A percentile compares a stretch with the other conserved stretches of the same genome.
phyloP scores from a whole-genome alignment of 2,329 filamentous ascomycete genomes.

The Arthroderma sp. region DNA sequence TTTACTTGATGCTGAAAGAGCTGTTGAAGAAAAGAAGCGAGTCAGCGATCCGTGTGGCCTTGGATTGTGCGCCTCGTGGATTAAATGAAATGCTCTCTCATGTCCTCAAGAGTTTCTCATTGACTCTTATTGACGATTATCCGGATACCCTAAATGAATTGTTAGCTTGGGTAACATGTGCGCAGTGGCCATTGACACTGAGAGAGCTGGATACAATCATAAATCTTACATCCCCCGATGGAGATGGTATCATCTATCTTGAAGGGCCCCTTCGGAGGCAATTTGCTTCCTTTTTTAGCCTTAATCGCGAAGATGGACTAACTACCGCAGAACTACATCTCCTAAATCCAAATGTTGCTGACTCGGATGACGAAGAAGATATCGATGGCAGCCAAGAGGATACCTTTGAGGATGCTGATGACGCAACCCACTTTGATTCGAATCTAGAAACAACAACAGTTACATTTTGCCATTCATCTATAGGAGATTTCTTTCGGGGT shows the following conservation, averaged over 20 bases:
- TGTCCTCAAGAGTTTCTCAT: slow-evolving; percentile 31
- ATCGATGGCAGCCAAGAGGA: slow-evolving; percentile 1
- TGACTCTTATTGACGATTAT: slow-evolving; percentile 13
- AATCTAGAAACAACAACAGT: slow-evolving; percentile 14
- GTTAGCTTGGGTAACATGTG: slow-evolving; percentile 37
- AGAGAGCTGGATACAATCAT: slow-evolving; percentile 37
- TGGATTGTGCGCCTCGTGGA: slow-evolving; percentile 38
- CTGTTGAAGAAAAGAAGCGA: slow-evolving; percentile 27
- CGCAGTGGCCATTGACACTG: slow-evolving; percentile 33
- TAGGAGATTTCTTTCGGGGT: slow-evolving; percentile 18
- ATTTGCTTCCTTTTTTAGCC: slow-evolving; percentile 38
- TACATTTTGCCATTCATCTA: slow-evolving; percentile 18
- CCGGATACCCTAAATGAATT: slow-evolving; percentile 38
- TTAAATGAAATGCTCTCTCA: slow-evolving; percentile 33
- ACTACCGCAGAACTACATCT: slow-evolving; percentile 16
- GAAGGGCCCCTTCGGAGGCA: slow-evolving; percentile 34
- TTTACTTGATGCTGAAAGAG: slow-evolving; percentile 42
- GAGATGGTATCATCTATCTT: slow-evolving; percentile 25
- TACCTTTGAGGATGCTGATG: slow-evolving; percentile 7
- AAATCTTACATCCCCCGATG: slow-evolving; percentile 34
- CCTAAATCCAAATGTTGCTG: background rate
- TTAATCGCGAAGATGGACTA: slow-evolving; percentile 34
- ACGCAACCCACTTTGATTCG: slow-evolving; percentile 16
- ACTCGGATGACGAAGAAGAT: slow-evolving; percentile 12
- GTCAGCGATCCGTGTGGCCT: slow-evolving; percentile 29